Evolutionary conservation across 1,139 yeast genomes (phyloP).

Genomic region (Geotrichum fermentans): DNA sequence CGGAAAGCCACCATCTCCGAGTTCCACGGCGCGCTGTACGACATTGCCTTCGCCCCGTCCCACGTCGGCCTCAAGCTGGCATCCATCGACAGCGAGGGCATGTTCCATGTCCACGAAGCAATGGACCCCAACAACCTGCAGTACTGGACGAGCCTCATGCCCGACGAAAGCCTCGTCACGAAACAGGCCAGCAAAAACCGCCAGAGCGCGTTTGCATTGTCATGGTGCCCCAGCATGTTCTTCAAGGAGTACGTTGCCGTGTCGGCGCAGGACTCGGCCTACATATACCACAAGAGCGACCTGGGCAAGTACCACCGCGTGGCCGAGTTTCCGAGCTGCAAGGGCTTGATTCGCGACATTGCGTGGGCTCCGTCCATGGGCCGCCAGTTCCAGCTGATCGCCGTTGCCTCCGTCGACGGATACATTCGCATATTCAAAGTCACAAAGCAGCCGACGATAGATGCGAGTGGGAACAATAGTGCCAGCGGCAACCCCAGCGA

Average conservation of each 20-base stretch:
- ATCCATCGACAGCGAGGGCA: slow-evolving; percentile 87
- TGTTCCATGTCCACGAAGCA: slow-evolving; percentile 80
- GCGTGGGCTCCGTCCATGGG: slow-evolving; percentile 99
- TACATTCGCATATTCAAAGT: slow-evolving; percentile 79
- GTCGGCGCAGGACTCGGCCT: slow-evolving; percentile 83
- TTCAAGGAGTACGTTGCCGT: slow-evolving; percentile 77
- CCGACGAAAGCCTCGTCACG: slow-evolving; percentile 52
- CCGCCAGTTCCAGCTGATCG: slow-evolving; percentile 76
- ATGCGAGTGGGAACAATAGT: not conserved
- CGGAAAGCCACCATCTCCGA: slow-evolving; percentile 72
- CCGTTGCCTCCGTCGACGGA: slow-evolving; percentile 96
- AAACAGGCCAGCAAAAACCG: slow-evolving; percentile 73
- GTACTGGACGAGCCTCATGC: slow-evolving; percentile 75
- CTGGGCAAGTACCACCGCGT: slow-evolving; percentile 42
- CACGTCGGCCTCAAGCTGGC: slow-evolving; percentile 81
- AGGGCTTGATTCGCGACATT: slow-evolving; percentile 80
- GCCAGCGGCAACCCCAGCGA: not conserved
- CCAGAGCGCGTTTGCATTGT: slow-evolving; percentile 79
- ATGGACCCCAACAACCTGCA: slow-evolving; percentile 80
- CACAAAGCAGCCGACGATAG: slow-evolving; percentile 36
- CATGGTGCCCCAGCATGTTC: slow-evolving; percentile 92
- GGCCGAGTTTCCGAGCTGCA: slow-evolving; percentile 61
- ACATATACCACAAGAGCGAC: slow-evolving; percentile 57
- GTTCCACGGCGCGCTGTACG: slow-evolving; percentile 83
- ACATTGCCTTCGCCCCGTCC: slow-evolving; percentile 82